These are phyloP conservation scores for Teunomyces pallodes DNA, from an alignment of 805 yeast species.

Conservation along the genomic window DNA sequence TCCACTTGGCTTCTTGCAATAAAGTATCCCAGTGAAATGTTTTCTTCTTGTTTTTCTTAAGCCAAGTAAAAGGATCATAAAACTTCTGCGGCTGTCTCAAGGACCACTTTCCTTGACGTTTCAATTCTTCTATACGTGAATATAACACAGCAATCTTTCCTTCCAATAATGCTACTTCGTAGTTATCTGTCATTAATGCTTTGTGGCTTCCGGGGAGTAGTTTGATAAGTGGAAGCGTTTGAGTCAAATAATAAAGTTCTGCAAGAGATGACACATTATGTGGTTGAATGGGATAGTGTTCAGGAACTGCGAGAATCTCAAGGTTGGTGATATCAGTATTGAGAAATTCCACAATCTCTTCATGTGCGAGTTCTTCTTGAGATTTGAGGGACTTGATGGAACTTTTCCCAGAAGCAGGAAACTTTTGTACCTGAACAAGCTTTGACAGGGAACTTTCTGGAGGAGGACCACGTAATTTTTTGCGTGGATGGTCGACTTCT, in stretches of 20 bases:
- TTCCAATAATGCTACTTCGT: slow-evolving; percentile 80
- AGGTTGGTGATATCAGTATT: slow-evolving; percentile 26
- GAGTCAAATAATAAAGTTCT: slow-evolving; percentile 82
- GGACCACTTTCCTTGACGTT: slow-evolving; percentile 86
- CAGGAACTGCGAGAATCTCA: slow-evolving; percentile 40
- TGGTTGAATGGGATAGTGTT: slow-evolving; percentile 39
- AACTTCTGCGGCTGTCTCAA: slow-evolving; percentile 76
- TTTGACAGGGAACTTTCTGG: not conserved
- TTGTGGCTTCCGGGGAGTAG: slow-evolving; percentile 84
- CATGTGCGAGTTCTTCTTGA: slow-evolving; percentile 19
- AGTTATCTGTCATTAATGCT: slow-evolving; percentile 78
- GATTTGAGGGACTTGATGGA: slow-evolving; percentile 16
- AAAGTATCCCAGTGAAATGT: slow-evolving; percentile 70
- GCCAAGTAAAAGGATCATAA: slow-evolving; percentile 57
- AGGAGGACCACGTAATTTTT: not conserved
- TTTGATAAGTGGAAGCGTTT: slow-evolving; percentile 80
- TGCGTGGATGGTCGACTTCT: not conserved
- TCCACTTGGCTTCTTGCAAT: slow-evolving; percentile 79
- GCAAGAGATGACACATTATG: slow-evolving; percentile 61
- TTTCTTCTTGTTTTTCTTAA: slow-evolving; percentile 22
- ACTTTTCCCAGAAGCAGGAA: slow-evolving; percentile 1
- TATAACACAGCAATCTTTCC: slow-evolving; percentile 88
- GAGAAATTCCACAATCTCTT: slow-evolving; percentile 21
- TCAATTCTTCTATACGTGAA: slow-evolving; percentile 88
- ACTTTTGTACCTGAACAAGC: not conserved